Conservation (phyloP, 208 protist species). For the Tritrichomonas musculus region DNA sequence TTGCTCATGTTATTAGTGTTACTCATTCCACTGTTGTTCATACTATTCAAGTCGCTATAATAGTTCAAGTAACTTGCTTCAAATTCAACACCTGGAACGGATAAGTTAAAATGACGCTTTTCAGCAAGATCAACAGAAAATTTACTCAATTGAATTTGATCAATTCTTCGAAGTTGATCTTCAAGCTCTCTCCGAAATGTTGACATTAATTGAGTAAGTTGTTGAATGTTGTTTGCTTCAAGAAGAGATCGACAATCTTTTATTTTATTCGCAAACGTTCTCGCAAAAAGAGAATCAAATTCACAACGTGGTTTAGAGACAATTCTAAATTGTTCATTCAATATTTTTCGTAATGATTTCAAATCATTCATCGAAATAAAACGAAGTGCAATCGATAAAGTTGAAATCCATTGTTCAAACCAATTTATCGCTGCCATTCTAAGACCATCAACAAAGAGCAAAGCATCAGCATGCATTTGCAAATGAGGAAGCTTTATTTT, state of each 20-base stretch:
- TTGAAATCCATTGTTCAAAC: not conserved
- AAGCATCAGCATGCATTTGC: not conserved
- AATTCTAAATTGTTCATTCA: not conserved
- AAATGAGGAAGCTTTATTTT: no score
- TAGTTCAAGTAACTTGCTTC: no score
- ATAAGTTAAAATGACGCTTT: not conserved
- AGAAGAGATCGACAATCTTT: not conserved
- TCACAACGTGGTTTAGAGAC: not conserved
- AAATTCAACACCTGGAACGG: not conserved
- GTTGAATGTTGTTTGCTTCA: not conserved
- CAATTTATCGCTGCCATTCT: not conserved
- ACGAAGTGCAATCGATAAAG: not conserved
- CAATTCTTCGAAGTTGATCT: not conserved
- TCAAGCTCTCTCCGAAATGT: not conserved
- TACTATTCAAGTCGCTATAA: no score
- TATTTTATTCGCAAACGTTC: not conserved
- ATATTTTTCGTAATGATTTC: not conserved
- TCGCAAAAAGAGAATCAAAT: not conserved
- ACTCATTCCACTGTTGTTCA: no score
- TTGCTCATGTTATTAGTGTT: no score
- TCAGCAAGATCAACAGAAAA: not conserved
- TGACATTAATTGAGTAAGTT: not conserved
- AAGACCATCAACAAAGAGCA: not conserved
- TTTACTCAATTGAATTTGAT: not conserved
- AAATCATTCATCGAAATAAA: not conserved